Base-by-base conservation (phyloP, 139 green algal species). In the Eudorina sp. region DNA sequence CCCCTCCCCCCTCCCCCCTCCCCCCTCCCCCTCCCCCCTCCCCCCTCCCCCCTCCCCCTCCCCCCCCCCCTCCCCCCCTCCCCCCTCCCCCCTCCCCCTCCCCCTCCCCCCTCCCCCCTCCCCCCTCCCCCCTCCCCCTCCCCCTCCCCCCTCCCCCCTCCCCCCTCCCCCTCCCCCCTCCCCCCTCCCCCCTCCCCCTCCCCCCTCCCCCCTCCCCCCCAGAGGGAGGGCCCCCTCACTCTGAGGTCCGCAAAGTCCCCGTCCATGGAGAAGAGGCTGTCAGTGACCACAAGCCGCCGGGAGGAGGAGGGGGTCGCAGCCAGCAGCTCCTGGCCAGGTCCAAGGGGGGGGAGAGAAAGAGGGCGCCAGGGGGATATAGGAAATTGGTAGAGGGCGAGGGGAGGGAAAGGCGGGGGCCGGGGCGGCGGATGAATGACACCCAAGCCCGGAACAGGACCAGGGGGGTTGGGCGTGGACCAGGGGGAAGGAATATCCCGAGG, bases 221-320 rank as follows among this genome's bases (percentile, higher is more conserved):
- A n/a, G n/a, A n/a, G n/a, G n/a, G n/a, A n/a, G n/a, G n/a, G n/a
- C n/a, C 62, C 41, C n/a, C 77, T 34, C 75, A 95, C 92, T 88
- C 77, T 34, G n/a, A 99, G 80, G 85, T 98, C 93, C 58, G 96
- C 96, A 91, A 97, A 97, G 92, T 98, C 96, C 0, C 97, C 97
- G 83, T 99, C 97, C 97, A 99, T 99, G 86, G 89, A 96, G 91
- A 99, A 99, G 13, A 99, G 86, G 66, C 86, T 93, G 92, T 99
- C 97, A 0, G 96, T 98, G 21, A 99, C 84, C 18, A 99, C 96
- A 46, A 99, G 41, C 45, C 88, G 91, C 3, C 95, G 91, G 1
- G 74, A 68, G 45, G 51, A 77, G 29, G 89, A 38, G 18, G 76
- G 83, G 11, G 74, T 69, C 18, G 70, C 68, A n/a, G 53, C 19